Base-by-base conservation (phyloP, 2,329 filamentous ascomycete species). In the Fusarium sp. region DNA sequence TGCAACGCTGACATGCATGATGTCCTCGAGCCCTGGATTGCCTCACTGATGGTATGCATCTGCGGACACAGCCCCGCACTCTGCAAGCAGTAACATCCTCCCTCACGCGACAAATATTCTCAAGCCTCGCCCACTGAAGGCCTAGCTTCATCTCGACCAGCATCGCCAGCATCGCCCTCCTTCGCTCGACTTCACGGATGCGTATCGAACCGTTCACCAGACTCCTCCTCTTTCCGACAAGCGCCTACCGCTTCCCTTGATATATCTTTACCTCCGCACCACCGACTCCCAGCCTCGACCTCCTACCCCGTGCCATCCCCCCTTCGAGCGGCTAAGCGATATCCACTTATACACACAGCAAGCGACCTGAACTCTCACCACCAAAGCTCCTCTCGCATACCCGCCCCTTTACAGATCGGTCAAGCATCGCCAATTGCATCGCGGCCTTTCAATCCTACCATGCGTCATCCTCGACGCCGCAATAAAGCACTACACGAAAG, bases 401-500 rank as follows among this genome's bases (percentile, higher is more conserved):
- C n/a, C 2, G 4, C 3, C 23, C 23, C 4, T 10, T 14, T 10
- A 2, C 23, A 44, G 0, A 19, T 19, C 3, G 1, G 16, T 11
- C 16, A 44, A 44, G 7, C 42, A 44, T 19, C 23, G 11, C 16
- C 42, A 25, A 7, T 7, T 19, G 11, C 2, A 18, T 9, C 1
- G 1, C 23, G 1, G 16, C 4, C 16, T 3, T 10, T 19, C 4
- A 2, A 0, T 44, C 23, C 5, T 11, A 19, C 11, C 2, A 19
- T 19, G 7, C 42, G 5, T 14, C 23, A 3, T 10, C 5, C 1
- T 19, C 23, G 9, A 27, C 8, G 11, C 2, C 11, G 0, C 0
- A 5, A 19, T 18, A 19, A 8, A 7, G 42, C 16, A 7, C 11
- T 1, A 19, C 8, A 10, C 23, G 5, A 27, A 27, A 45, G 11